These are phyloP conservation scores for Zymoseptoria passerinii DNA, from an alignment of 2,329 filamentous ascomycete species.

Conservation along the genomic window DNA sequence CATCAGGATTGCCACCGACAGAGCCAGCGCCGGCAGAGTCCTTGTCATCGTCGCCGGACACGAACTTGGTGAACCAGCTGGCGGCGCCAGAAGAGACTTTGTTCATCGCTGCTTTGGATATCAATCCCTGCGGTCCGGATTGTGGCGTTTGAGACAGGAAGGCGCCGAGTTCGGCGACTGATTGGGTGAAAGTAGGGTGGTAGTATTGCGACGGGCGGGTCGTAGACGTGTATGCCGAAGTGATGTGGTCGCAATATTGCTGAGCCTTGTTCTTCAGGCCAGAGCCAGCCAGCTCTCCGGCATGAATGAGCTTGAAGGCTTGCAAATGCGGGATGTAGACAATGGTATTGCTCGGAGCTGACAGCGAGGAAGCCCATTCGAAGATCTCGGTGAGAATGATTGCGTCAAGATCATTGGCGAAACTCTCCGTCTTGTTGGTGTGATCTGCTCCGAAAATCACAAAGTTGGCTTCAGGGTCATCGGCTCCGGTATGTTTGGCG, in stretches of 20 bases:
- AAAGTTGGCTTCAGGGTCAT: conserved; percentile 70
- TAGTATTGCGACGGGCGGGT: conserved; percentile 84
- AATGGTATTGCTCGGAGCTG: conserved; percentile 33
- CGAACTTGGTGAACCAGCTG: conserved; percentile 93
- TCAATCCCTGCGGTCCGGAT: conserved; percentile 64
- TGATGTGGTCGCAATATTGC: conserved; percentile 83
- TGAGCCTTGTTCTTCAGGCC: conserved; percentile 76
- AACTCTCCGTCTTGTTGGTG: conserved; percentile 55
- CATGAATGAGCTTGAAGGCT: conserved; percentile 85
- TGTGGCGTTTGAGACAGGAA: conserved; percentile 79
- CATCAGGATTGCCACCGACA: conserved; percentile 30
- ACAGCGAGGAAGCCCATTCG: conserved; percentile 76
- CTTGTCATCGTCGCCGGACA: conserved; percentile 79
- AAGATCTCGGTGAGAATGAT: conserved; percentile 95
- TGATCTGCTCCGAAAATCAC: conserved; percentile 83
- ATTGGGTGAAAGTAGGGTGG: conserved; percentile 61
- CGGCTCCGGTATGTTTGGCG: conserved; percentile 69
- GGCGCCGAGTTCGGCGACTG: conserved; percentile 74
- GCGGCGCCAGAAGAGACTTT: conserved; percentile 87
- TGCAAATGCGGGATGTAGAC: conserved; percentile 68
- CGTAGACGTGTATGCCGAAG: conserved; percentile 64
- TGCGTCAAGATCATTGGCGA: conserved; percentile 72
- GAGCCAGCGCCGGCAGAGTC: conserved; percentile 48
- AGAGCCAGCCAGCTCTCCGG: conserved; percentile 72
- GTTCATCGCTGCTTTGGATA: conserved; percentile 90